Conservation (phyloP, 495 filamentous ascomycete species). For the Talaromyces proteolyticus region DNA sequence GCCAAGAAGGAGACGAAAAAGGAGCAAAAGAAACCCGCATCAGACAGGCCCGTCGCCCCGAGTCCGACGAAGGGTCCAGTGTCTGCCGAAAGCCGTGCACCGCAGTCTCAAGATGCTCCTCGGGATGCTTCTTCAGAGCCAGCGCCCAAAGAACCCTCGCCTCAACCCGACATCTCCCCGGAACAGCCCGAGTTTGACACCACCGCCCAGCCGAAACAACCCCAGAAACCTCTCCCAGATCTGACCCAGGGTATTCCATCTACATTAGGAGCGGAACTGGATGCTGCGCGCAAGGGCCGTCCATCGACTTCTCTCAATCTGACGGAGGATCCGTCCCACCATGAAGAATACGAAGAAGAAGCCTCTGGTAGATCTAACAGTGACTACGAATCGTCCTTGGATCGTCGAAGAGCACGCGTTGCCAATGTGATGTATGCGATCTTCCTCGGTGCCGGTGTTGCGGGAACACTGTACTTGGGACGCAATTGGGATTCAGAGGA, state of each 20-base stretch:
- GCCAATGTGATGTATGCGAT: conserved; percentile 60
- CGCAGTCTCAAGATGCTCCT: too few relatives aligned
- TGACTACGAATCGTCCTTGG: conserved; percentile 84
- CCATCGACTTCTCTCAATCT: conserved; percentile 43
- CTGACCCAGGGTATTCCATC: conserved; percentile 89
- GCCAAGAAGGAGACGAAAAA: conserved; percentile 9
- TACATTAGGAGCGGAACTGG: conserved; percentile 66
- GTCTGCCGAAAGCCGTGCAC: too few relatives aligned
- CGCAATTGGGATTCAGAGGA: conserved; percentile 81
- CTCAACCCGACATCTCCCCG: conserved; percentile 5
- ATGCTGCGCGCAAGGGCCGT: conserved; percentile 45
- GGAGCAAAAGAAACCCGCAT: background rate
- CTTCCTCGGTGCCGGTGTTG: conserved; percentile 41
- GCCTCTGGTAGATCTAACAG: conserved; percentile 62
- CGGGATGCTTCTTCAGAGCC: background rate
- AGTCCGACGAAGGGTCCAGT: too few relatives aligned
- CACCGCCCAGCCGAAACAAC: conserved; percentile 14
- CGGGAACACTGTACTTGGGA: conserved; percentile 64
- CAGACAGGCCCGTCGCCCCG: too few relatives aligned
- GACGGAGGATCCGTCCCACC: conserved; percentile 49
- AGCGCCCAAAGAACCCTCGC: background rate
- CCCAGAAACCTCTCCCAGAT: conserved; percentile 64
- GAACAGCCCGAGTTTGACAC: conserved; percentile 25
- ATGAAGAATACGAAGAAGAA: conserved; percentile 41
- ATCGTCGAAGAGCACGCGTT: conserved; percentile 67